Conservation (phyloP, 176 grass and related monocot species). For the Oryza rufipogon region DNA sequence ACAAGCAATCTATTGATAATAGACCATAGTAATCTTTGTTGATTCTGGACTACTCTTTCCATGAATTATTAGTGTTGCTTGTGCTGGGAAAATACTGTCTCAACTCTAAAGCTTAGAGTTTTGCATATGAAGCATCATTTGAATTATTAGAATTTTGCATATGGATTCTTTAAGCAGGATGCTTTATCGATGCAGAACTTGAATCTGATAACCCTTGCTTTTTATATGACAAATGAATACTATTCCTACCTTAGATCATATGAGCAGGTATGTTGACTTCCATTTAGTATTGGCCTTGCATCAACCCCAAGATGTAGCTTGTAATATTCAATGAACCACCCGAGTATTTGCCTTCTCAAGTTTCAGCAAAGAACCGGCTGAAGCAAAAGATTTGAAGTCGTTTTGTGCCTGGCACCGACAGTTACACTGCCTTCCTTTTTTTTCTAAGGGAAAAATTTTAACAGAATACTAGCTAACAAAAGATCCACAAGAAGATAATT, state of each 20-base stretch:
- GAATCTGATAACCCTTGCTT: conserved; percentile 7
- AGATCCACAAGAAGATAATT: background rate
- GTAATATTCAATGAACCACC: conserved; percentile 33
- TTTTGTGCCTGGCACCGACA: conserved; percentile 27
- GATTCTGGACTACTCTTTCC: conserved; percentile 29
- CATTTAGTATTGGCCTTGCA: conserved; percentile 27
- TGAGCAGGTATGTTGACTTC: conserved; percentile 38
- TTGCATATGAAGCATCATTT: conserved; percentile 36
- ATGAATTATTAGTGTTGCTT: background rate
- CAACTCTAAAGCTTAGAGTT: conserved; percentile 33
- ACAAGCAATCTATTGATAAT: conserved; percentile 21
- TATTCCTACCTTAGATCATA: conserved; percentile 26
- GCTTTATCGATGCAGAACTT: conserved; percentile 15
- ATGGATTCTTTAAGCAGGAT: conserved; percentile 16
- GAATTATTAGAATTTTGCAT: conserved; percentile 31
- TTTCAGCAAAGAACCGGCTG: conserved; percentile 11
- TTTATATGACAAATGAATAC: conserved; percentile 14
- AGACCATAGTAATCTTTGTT: conserved; percentile 3
- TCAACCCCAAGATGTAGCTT: conserved; percentile 32
- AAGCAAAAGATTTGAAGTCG: conserved; percentile 10
- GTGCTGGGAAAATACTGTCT: conserved; percentile 11
- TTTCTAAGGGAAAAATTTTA: no score
- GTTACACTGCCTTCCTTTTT: no score
- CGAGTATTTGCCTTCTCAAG: conserved; percentile 29
- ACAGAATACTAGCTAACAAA: background rate